Percentiles rank a stretch among this genome's conserved stretches.
Evolutionary conservation across 768 basidiomycete species (phyloP).

Genomic region (Psilocybe azurescens): DNA sequence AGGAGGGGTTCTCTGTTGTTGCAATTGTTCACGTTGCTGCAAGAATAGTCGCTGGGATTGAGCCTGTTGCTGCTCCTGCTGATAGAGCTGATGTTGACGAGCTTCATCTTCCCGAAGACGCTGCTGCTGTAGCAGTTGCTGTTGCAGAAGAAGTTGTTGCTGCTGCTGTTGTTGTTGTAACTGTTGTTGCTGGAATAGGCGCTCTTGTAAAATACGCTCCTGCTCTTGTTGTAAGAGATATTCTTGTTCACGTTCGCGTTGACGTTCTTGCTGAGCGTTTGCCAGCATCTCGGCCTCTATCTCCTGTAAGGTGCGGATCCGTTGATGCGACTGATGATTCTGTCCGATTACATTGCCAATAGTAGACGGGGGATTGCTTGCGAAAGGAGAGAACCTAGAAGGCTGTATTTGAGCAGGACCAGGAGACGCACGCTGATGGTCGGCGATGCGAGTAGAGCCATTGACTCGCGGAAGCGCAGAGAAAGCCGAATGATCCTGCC

Average conservation of each 20-base stretch:
- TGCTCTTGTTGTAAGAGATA: conserved; percentile 38
- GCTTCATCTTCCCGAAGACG: conserved; percentile 46
- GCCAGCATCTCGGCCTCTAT: conserved; percentile 87
- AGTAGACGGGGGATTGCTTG: conserved; percentile 25
- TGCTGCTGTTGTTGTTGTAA: conserved; percentile 37
- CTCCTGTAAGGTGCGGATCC: conserved; percentile 73
- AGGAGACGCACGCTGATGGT: conserved; percentile 37
- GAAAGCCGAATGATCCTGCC: conserved; percentile 83
- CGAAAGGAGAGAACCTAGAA: conserved; percentile 46
- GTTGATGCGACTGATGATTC: conserved; percentile 36
- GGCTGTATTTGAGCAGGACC: conserved; percentile 31
- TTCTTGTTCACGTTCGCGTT: conserved; percentile 29
- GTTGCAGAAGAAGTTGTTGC: conserved; percentile 39
- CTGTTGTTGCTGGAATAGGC: conserved; percentile 40
- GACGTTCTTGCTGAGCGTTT: conserved; percentile 46
- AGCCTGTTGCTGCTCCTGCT: conserved; percentile 56
- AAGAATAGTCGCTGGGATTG: conserved; percentile 48
- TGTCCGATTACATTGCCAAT: conserved; percentile 41
- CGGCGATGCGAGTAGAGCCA: conserved; percentile 48
- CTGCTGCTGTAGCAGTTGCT: conserved; percentile 40
- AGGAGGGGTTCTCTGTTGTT: conserved; percentile 65
- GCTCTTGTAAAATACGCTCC: conserved; percentile 38
- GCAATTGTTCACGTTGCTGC: conserved; percentile 56
- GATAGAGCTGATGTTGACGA: conserved; percentile 49
- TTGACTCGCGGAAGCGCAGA: conserved; percentile 66